Evolutionary conservation across 1,139 yeast genomes (phyloP).

Genomic region (Blastobotrys persicus): DNA sequence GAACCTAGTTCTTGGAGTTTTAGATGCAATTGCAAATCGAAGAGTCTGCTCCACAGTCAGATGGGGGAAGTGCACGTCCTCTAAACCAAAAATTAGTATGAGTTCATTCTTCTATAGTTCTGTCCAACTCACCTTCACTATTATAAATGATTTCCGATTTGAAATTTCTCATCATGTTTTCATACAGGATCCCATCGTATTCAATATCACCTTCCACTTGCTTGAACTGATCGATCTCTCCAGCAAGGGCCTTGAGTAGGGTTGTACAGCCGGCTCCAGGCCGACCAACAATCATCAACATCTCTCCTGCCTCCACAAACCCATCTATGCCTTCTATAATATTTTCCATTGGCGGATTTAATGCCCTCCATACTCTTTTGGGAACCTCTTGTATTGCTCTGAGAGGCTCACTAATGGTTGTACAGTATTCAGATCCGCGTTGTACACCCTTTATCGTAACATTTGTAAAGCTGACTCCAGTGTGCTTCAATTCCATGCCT

Average conservation of each 20-base stretch:
- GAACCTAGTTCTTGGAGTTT: slow-evolving; percentile 52
- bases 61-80: slow-evolving; percentile 58
- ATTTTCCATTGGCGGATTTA: slow-evolving; percentile 7
- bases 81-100: slow-evolving; percentile 8
- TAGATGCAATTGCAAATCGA: slow-evolving; percentile 55
- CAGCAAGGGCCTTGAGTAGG: slow-evolving; percentile 53
- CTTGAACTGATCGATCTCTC: slow-evolving; percentile 44
- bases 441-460: slow-evolving; percentile 50
- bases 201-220: slow-evolving; percentile 41
- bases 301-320: slow-evolving; percentile 46
- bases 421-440: slow-evolving; percentile 50
- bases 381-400: slow-evolving; percentile 39
- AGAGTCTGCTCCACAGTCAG: slow-evolving; percentile 60
- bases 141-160: slow-evolving; percentile 53
- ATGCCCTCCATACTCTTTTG: background rate
- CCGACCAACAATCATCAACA: slow-evolving; percentile 57
- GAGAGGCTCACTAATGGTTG: slow-evolving; percentile 45
- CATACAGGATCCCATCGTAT: slow-evolving; percentile 51
- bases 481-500: slow-evolving; percentile 47
- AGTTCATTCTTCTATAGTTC: background rate
- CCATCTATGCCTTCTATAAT: slow-evolving; percentile 17
- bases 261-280: slow-evolving; percentile 67
- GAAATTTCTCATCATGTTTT: slow-evolving; percentile 47
- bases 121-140: slow-evolving; percentile 42
- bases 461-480: slow-evolving; percentile 48